These are phyloP conservation scores for Pistacia integerrima DNA, from an alignment of 345 rosid genomes.

Conservation along the genomic window DNA sequence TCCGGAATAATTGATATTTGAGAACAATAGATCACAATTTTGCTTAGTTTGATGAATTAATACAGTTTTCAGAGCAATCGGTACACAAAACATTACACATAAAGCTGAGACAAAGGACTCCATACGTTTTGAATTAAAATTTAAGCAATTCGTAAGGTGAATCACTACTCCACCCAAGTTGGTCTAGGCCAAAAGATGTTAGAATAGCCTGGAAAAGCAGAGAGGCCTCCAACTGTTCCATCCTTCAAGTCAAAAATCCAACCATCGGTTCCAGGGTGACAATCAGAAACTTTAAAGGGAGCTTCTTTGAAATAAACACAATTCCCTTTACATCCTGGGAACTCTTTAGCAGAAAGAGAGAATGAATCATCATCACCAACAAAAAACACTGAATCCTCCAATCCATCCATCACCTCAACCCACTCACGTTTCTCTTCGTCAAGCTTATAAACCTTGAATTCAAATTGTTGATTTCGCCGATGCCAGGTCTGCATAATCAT, in stretches of 20 bases:
- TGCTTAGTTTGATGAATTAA: too few relatives aligned
- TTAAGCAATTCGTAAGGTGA: background rate
- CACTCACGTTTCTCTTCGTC: background rate
- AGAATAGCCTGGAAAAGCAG: background rate
- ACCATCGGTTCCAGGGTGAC: background rate
- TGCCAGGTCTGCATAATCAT: background rate
- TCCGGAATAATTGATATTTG: too few relatives aligned
- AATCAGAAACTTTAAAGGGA: background rate
- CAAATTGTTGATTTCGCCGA: background rate
- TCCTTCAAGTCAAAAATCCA: background rate
- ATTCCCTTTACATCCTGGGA: background rate
- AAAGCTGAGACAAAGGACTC: too few relatives aligned
- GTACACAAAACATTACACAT: too few relatives aligned
- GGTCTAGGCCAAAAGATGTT: background rate
- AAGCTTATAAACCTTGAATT: background rate
- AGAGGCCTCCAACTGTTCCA: background rate
- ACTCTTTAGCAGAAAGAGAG: background rate
- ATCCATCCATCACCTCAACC: background rate
- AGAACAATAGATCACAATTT: too few relatives aligned
- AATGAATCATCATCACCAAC: background rate
- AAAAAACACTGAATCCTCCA: background rate
- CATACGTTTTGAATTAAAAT: too few relatives aligned
- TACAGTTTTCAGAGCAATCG: too few relatives aligned
- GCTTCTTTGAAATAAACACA: background rate
- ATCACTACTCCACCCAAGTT: background rate